Percentiles rank a stretch among this genome's conserved stretches.
Conservation (phyloP, 208 protist genomes). For the Wallacemonas sp. region DNA sequence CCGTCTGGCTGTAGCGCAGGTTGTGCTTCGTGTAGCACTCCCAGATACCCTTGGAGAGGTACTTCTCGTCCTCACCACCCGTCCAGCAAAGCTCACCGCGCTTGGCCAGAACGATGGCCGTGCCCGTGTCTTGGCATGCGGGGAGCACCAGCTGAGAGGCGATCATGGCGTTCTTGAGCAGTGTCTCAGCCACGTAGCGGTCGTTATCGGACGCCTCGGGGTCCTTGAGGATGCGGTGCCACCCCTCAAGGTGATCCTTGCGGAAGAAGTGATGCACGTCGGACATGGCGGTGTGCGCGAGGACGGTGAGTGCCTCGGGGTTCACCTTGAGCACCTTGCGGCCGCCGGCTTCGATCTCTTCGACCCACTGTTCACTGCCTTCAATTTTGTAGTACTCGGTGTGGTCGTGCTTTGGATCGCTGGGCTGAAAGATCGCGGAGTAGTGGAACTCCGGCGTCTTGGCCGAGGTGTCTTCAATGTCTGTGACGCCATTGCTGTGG, state of each 20-base stretch:
- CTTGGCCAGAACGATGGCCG: constrained; percentile 97
- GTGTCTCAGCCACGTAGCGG: constrained; percentile 94
- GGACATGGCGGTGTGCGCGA: constrained; percentile 88
- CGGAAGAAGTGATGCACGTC: constrained; percentile 96
- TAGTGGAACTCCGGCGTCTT: constrained; percentile 67
- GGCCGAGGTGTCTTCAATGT: constrained; percentile 73
- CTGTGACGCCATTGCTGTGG: constrained; percentile 39
- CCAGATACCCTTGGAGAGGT: constrained; percentile 95
- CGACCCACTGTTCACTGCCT: constrained; percentile 77
- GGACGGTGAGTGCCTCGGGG: constrained; percentile 85
- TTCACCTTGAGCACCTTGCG: constrained; percentile 88
- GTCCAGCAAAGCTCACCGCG: constrained; percentile 96
- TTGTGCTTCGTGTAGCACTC: constrained; percentile 95
- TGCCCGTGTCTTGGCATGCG: constrained; percentile 97
- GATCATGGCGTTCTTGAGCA: constrained; percentile 97
- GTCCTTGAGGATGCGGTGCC: constrained; percentile 95
- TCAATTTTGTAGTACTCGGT: constrained; percentile 86
- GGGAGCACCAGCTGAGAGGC: constrained; percentile 90
- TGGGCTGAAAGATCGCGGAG: constrained; percentile 83
- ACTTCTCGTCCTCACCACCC: constrained; percentile 94
- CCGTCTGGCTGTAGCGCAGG: constrained; percentile 96
- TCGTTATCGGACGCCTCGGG: constrained; percentile 96
- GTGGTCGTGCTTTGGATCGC: constrained; percentile 75
- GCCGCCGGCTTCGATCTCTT: constrained; percentile 72
- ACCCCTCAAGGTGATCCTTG: constrained; percentile 93